phyloP scores from a whole-genome alignment of 148 eudicot species.

The Rhododendron simsii region DNA sequence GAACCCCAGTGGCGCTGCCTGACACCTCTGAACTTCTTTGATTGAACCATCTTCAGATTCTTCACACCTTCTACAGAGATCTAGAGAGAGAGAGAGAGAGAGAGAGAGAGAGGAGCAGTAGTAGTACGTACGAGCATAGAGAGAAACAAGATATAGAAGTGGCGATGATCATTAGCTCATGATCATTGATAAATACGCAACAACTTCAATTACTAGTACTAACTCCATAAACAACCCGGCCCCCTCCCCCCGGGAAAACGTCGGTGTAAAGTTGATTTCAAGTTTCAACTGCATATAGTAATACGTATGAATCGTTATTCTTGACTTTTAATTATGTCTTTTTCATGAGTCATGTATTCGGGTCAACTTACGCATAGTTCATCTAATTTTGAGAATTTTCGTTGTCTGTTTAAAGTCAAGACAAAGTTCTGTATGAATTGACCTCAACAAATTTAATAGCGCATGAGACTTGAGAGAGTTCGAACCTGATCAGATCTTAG shows the following conservation, averaged over 20 bases:
- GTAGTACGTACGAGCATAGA: not conserved
- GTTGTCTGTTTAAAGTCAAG: too few relatives aligned
- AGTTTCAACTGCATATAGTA: too few relatives aligned
- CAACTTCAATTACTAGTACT: not conserved
- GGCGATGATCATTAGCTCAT: not conserved
- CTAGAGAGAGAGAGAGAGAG: constrained; percentile 7
- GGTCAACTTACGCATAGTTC: too few relatives aligned
- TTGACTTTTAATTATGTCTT: too few relatives aligned
- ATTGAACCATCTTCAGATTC: constrained; percentile 22
- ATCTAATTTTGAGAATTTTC: too few relatives aligned
- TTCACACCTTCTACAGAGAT: not conserved
- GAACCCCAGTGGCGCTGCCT: constrained; percentile 44
- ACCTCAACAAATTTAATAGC: too few relatives aligned
- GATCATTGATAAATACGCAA: not conserved
- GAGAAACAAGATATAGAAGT: not conserved
- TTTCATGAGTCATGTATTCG: not conserved
- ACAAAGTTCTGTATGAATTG: not conserved
- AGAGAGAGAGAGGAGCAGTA: not conserved
- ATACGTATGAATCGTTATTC: too few relatives aligned
- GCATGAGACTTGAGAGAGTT: not conserved
- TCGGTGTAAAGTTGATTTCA: not conserved
- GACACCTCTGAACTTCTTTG: constrained; percentile 39
- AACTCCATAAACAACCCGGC: too few relatives aligned
- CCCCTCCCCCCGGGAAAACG: not conserved
- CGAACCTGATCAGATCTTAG: not conserved